Percentiles rank a stretch among this genome's conserved stretches.
Conservation (phyloP, 1,139 yeast genomes). For the Saccharomyces hybrid region DNA sequence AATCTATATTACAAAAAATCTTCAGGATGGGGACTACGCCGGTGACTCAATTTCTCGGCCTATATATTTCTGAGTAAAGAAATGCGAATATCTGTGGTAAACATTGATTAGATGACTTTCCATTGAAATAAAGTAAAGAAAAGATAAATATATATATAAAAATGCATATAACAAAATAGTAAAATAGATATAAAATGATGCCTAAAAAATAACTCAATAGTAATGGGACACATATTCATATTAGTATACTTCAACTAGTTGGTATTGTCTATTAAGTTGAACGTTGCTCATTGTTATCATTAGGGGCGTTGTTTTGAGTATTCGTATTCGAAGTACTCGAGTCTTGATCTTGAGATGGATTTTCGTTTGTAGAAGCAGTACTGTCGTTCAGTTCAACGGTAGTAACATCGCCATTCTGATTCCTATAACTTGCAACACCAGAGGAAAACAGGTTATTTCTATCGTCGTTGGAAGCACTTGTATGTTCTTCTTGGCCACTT, state of each 20-base stretch:
- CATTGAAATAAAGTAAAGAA: not conserved
- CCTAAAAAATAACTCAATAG: not conserved
- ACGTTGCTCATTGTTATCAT: not conserved
- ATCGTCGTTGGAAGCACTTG: not conserved
- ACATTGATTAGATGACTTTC: not conserved
- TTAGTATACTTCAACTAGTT: not conserved
- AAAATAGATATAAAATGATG: not conserved
- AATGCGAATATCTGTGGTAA: not conserved
- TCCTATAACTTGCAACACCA: constrained; percentile 17
- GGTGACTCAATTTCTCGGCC: constrained; percentile 1
- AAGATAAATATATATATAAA: not conserved
- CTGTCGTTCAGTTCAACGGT: constrained; percentile 10
- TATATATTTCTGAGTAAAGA: not conserved
- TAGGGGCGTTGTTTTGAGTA: not conserved
- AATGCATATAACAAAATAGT: not conserved
- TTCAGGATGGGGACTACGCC: not conserved
- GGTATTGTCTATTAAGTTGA: not conserved
- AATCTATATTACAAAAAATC: not conserved
- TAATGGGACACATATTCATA: not conserved
- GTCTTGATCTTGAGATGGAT: not conserved
- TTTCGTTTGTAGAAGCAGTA: not conserved
- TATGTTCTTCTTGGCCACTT: not conserved
- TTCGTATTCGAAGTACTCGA: not conserved
- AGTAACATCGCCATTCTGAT: constrained; percentile 13
- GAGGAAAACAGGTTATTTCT: constrained; percentile 10